phyloP scores from a whole-genome alignment of 2,329 filamentous ascomycete species.

The Penicillium frequentans region DNA sequence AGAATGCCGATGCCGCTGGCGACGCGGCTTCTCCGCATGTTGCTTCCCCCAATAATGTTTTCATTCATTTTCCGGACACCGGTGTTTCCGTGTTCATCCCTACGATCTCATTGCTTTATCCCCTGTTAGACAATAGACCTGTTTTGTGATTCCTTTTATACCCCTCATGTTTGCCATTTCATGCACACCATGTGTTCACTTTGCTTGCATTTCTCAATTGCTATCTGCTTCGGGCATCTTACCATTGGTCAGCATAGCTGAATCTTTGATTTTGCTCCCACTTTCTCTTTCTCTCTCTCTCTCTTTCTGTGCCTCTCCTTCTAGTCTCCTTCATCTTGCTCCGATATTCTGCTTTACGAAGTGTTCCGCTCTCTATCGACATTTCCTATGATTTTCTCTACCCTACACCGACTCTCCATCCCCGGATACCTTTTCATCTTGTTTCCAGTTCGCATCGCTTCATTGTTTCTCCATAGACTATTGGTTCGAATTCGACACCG shows the following conservation, averaged over 20 bases:
- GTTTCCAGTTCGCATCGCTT: background rate
- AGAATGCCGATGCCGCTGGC: conserved; percentile 3
- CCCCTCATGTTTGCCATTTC: conserved; percentile 17
- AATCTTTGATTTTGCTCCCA: background rate
- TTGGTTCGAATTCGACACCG: background rate
- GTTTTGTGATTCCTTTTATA: conserved; percentile 21
- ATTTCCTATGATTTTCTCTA: conserved; percentile 9
- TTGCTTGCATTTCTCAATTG: background rate
- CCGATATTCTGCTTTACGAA: background rate
- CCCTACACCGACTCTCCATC: background rate
- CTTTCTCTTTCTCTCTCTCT: too few relatives aligned
- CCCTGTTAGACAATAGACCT: conserved; percentile 25
- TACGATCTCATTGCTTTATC: conserved; percentile 12
- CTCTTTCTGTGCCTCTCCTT: background rate
- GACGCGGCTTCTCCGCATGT: conserved; percentile 16
- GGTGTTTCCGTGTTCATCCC: conserved; percentile 6
- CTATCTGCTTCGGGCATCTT: background rate
- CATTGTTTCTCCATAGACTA: conserved; percentile 4
- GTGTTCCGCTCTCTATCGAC: background rate
- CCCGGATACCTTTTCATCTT: conserved; percentile 3
- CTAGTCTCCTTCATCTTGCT: background rate
- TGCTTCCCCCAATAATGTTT: conserved; percentile 12
- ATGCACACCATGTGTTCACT: conserved; percentile 9
- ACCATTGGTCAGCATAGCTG: background rate
- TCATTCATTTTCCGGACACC: background rate